Conservation (phyloP, 2,329 filamentous ascomycete genomes). For the Colletotrichum ledebouriae region DNA sequence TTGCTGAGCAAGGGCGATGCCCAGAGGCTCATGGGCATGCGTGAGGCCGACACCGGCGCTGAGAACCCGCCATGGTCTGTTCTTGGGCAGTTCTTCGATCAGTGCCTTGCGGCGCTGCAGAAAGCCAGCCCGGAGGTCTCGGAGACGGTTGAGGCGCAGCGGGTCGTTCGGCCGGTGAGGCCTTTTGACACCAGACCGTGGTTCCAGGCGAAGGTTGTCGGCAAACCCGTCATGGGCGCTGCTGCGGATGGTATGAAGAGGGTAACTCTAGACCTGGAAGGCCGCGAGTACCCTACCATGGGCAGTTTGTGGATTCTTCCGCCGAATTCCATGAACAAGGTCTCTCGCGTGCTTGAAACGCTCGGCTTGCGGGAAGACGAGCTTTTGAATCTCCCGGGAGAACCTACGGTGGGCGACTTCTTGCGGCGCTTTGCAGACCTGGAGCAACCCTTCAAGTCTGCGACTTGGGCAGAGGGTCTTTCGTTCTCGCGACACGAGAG, state of each 20-base stretch:
- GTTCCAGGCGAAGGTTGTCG: conserved; percentile 35
- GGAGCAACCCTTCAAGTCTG: conserved; percentile 33
- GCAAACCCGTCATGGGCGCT: conserved; percentile 18
- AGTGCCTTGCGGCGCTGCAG: conserved; percentile 35
- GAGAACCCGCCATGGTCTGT: conserved; percentile 40
- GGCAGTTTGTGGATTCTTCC: conserved; percentile 38
- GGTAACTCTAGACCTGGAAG: conserved; percentile 31
- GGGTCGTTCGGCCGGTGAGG: conserved; percentile 20
- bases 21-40: conserved; percentile 37
- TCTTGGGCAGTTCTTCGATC: conserved; percentile 34
- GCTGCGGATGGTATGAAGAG: conserved; percentile 34
- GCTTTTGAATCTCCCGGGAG: conserved; percentile 10
- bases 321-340: conserved; percentile 35
- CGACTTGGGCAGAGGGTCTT: conserved; percentile 9
- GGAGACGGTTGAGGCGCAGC: background rate
- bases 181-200: conserved; percentile 38
- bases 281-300: conserved; percentile 39
- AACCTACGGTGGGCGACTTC: conserved; percentile 27
- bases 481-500: conserved; percentile 19
- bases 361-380: conserved; percentile 22
- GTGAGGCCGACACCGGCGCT: conserved; percentile 33
- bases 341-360: conserved; percentile 30
- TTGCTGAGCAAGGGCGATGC: conserved; percentile 30
- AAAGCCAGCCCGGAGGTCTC: conserved; percentile 11
- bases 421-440: conserved; percentile 30